Evolutionary conservation across 1,139 yeast species (phyloP).

Genomic region (Hyphopichia pseudoburtonii): DNA sequence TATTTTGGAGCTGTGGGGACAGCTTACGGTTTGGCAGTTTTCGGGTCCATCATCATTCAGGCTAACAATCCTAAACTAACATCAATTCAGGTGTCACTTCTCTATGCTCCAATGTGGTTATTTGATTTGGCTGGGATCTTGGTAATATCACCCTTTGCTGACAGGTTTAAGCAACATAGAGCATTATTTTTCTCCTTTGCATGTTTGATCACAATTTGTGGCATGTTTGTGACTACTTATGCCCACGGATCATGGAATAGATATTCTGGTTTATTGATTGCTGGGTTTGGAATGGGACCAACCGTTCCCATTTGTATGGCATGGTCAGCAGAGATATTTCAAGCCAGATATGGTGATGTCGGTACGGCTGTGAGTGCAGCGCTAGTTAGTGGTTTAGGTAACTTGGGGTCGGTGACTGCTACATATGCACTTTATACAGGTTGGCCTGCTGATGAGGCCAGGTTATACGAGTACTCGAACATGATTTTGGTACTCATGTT

Average conservation of each 20-base stretch:
- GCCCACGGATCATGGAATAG: conserved; percentile 74
- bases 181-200: conserved; percentile 63
- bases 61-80: conserved; percentile 62
- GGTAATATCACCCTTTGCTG: conserved; percentile 77
- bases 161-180: conserved; percentile 57
- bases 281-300: conserved; percentile 87
- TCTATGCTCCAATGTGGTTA: conserved; percentile 89
- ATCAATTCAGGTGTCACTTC: conserved; percentile 68
- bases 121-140: conserved; percentile 81
- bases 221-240: conserved; percentile 73
- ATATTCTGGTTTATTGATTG: conserved; percentile 76
- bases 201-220: conserved; percentile 66
- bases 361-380: conserved; percentile 86
- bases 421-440: conserved; percentile 84
- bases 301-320: conserved; percentile 91
- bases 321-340: conserved; percentile 78
- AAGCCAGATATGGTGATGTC: conserved; percentile 71
- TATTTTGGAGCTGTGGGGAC: conserved; percentile 91
- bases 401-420: conserved; percentile 83
- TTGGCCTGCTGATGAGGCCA: conserved; percentile 74
- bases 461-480: conserved; percentile 67
- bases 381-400: conserved; percentile 80
- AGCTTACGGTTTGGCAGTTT: conserved; percentile 82
- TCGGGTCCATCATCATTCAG: conserved; percentile 78
- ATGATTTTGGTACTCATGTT: conserved; percentile 82